phyloP scores from a whole-genome alignment of 306 rosid species.

The Clitoria ternatea region DNA sequence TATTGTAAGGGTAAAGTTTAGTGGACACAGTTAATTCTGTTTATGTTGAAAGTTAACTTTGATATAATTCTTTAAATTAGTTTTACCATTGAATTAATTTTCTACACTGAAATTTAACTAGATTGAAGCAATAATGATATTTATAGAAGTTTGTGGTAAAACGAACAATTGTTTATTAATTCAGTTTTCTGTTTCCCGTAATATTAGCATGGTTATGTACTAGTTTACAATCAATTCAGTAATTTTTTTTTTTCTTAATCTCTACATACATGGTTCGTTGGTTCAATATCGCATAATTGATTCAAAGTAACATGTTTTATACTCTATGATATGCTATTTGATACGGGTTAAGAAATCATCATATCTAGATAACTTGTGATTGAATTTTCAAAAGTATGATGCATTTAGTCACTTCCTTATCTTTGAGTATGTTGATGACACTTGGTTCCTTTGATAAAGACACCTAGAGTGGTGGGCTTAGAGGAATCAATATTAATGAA shows the following conservation, averaged over 20 bases:
- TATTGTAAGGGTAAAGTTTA: neutral
- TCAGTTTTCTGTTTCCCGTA: neutral
- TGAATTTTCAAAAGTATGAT: constrained; percentile 22
- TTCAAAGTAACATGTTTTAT: neutral
- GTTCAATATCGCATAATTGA: constrained; percentile 4
- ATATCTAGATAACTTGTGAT: constrained; percentile 13
- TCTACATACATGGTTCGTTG: neutral
- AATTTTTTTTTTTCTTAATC: neutral
- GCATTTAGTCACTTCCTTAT: constrained; percentile 30
- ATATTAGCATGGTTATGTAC: neutral
- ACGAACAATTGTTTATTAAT: neutral
- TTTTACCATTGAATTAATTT: neutral
- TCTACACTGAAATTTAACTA: no score
- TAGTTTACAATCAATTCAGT: neutral
- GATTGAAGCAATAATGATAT: neutral
- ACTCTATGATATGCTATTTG: neutral
- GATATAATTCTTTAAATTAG: neutral
- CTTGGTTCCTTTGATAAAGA: constrained; percentile 23
- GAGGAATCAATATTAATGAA: constrained; percentile 9
- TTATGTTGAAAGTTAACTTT: neutral
- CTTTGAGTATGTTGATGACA: constrained; percentile 20
- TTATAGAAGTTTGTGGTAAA: neutral
- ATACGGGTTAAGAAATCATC: neutral
- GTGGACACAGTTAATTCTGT: neutral
- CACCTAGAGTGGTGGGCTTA: constrained; percentile 16